phyloP scores from a whole-genome alignment of 345 rosid genomes.

The Citrus glauca region DNA sequence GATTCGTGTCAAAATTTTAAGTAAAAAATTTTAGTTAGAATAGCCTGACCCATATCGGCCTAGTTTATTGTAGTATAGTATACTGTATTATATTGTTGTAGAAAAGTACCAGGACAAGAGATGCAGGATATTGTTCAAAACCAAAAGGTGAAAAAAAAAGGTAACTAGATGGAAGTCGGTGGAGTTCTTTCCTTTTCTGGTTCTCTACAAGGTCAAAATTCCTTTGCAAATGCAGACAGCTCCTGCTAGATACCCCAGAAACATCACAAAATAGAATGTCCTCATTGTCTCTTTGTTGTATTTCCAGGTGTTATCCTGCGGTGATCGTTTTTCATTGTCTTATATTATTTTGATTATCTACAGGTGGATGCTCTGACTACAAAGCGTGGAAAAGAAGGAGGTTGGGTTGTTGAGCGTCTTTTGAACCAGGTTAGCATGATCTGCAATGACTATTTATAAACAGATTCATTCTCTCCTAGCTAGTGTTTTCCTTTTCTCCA shows the following conservation, averaged over 20 bases:
- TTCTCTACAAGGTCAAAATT: background rate
- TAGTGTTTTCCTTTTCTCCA: too few species aligned
- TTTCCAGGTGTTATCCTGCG: background rate
- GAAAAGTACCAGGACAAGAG: background rate
- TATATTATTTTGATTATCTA: conserved; percentile 2
- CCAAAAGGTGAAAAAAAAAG: background rate
- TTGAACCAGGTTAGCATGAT: conserved; percentile 53
- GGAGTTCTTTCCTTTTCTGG: background rate
- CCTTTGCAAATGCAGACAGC: background rate
- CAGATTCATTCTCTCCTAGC: background rate
- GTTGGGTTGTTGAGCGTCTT: conserved; percentile 75
- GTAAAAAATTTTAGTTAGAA: too few species aligned
- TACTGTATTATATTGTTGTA: background rate
- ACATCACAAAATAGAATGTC: background rate
- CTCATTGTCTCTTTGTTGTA: background rate
- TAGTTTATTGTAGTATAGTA: background rate
- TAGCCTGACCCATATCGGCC: too few species aligned
- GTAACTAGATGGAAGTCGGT: background rate
- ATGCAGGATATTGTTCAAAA: background rate
- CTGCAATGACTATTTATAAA: background rate
- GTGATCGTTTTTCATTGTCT: background rate
- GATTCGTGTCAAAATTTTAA: too few species aligned
- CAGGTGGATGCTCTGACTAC: conserved; percentile 97
- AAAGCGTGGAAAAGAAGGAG: conserved; percentile 91
- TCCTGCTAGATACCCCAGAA: background rate